Conservation (phyloP, 306 rosid genomes). For the Cucurbita maxima region DNA sequence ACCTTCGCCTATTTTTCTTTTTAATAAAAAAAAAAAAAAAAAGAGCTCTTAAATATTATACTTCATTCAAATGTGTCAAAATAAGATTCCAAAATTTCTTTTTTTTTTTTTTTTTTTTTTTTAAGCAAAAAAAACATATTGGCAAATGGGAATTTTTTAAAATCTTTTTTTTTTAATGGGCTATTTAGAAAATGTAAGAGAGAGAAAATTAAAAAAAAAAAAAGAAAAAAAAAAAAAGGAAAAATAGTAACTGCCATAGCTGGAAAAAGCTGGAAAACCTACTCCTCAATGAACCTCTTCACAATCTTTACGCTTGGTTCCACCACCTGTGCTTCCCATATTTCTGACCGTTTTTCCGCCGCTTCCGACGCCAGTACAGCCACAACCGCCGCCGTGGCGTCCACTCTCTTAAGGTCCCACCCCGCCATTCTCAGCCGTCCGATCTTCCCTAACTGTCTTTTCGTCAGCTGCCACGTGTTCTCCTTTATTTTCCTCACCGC, state of each 20-base stretch:
- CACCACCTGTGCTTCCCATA: slow-evolving; percentile 60
- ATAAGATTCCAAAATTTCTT: background rate
- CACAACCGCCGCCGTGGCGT: slow-evolving; percentile 58
- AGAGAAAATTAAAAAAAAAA: background rate
- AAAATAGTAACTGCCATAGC: slow-evolving; percentile 6
- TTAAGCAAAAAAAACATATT: background rate
- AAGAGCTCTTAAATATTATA: too few relatives aligned
- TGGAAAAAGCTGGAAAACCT: slow-evolving; percentile 31
- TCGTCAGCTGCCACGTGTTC: slow-evolving; percentile 63
- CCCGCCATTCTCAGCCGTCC: slow-evolving; percentile 27
- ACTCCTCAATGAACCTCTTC: slow-evolving; percentile 73
- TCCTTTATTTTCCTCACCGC: slow-evolving; percentile 64
- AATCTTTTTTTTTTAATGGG: background rate
- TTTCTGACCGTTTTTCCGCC: slow-evolving; percentile 29
- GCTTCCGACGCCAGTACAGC: slow-evolving; percentile 31
- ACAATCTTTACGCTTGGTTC: slow-evolving; percentile 94
- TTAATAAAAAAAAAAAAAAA: background rate
- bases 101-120: background rate
- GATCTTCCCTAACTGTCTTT: slow-evolving; percentile 58
- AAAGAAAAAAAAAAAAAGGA: background rate
- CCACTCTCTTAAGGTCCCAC: slow-evolving; percentile 74
- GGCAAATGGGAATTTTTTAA: background rate
- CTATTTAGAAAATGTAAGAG: background rate
- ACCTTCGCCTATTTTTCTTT: too few relatives aligned
- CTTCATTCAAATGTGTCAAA: background rate